These are phyloP conservation scores for Talaromyces adpressus DNA, from an alignment of 495 filamentous ascomycete species.

Conservation along the genomic window DNA sequence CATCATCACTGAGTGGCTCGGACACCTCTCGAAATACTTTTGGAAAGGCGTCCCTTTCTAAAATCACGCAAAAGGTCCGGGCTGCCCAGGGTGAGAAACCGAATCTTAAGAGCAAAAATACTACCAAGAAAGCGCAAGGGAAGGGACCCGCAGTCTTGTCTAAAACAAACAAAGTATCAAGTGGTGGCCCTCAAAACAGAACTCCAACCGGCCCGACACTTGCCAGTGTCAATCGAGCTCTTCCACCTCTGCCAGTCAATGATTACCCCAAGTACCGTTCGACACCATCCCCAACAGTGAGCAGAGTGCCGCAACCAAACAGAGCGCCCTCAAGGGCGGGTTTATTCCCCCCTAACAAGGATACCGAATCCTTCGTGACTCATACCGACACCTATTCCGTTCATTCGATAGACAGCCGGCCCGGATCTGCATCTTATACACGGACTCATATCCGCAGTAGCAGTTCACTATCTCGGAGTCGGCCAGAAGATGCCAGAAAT, in stretches of 20 bases:
- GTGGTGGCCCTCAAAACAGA: not conserved
- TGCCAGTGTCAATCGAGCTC: conserved; percentile 20
- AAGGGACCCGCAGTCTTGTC: not conserved
- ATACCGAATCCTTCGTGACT: conserved; percentile 50
- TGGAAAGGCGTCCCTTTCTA: conserved; percentile 24
- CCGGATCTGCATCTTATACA: conserved; percentile 39
- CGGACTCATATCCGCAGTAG: conserved; percentile 42
- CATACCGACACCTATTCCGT: conserved; percentile 56
- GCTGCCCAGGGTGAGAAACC: conserved; percentile 18
- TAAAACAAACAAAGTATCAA: not conserved
- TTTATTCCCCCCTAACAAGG: conserved; percentile 41
- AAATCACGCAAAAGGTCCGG: conserved; percentile 31
- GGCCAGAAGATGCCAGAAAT: conserved; percentile 33
- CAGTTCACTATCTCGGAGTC: conserved; percentile 39
- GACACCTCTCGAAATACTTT: conserved; percentile 14
- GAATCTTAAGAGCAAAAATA: conserved; percentile 17
- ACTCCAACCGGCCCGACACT: not conserved
- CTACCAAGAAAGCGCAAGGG: conserved; percentile 11
- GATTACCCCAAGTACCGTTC: conserved; percentile 16
- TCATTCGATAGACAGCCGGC: conserved; percentile 36
- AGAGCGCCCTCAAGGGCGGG: conserved; percentile 30
- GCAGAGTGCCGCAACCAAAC: conserved; percentile 17
- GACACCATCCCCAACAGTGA: conserved; percentile 17
- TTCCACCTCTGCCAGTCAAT: conserved; percentile 34
- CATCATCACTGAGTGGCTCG: conserved; percentile 8